Evolutionary conservation across 2,329 filamentous ascomycete genomes (phyloP), one percentile per base, ranked within the genome.

Genomic region (Ilyonectria sp.): DNA sequence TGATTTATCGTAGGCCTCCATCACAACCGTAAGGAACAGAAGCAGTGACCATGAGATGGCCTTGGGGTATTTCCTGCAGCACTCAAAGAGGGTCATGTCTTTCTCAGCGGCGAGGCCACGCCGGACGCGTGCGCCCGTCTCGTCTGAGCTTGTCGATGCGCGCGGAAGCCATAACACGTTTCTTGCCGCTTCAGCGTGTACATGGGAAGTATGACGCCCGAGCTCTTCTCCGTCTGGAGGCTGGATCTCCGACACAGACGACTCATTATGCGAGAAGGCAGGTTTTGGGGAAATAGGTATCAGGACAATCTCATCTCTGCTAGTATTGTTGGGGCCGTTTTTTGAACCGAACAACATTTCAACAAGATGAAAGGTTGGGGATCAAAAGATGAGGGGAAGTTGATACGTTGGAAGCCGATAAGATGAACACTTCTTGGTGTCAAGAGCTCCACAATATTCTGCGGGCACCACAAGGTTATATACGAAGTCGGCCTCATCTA

Each of bases 91-190:
- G n/a, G 53, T 55, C 53, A 55, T 40, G 11, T 55, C 53, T 33
- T 55, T 55, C 10, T 55, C 53, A 13, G 53, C 33, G n/a, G 37
- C 40, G 10, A 55, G 19, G 11, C 53, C 53, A 15, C 53, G 53
- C 17, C 33, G 53, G 13, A 55, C 53, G 9, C 33, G 33, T 29
- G 64, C 60, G 26, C 70, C 70, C 9, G 70, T 72, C 26, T 72
- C 70, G 9, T 72, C 70, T 40, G 70, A 72, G 50, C 70, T 72
- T 64, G 62, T 65, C 10, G 70, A 72, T 21, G 53, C 70, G 8
- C 70, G 70, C 1, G 70, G 70, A 11, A 72, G 68, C 70, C 70
- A 72, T 69, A 72, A 11, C 40, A 72, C 68, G 37, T 72, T 67
- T 52, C 67, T 49, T 11, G 57, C 62, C 7, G 68, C 68, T 8